Evolutionary conservation across 176 grass and related monocot genomes (phyloP), one percentile per base, ranked within the genome.

Genomic region (Microstegium vimineum): DNA sequence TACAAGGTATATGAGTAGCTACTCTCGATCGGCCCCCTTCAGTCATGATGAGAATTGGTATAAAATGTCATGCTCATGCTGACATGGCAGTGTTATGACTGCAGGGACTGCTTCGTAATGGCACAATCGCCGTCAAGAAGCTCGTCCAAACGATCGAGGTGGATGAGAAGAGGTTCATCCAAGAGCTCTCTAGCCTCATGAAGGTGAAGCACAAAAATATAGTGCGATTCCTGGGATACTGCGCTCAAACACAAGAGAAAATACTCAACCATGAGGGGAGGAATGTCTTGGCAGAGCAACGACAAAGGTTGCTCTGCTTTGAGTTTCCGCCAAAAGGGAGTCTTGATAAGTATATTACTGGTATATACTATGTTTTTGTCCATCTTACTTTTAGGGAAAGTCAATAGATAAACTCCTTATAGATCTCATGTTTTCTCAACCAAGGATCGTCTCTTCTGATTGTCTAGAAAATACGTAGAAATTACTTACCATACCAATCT

Each of bases 161-260:
- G 26, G 22, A 71, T 8, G 69, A 71, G 37, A 14, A 43, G 5
- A 15, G 12, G 16, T 71, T 71, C 23, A 6, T 0, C 41, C 1
- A 33, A 49, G 76, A 79, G 41, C 26, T 49, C n/a, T 2, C 6
- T 0, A 47, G 76, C 22, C 76, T 79, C 2, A 34, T 25, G 20
- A 79, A 66, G 28, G 62, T 4, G 8, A 62, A 38, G 0, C 76
- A 79, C 76, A 79, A 66, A 8, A 79, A 79, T 23, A 49, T 66
- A 79, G 76, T 79, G 2, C 41, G 41, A 3, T 79, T 79, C 7
- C 27, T 79, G 0, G 76, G 62, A 51, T 66, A 78, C 22, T 79
- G 27, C 33, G 20, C 28, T 49, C 57, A 79, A 1, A 25, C 62
- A 5, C 41, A 79, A 9, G 40, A 15, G 3, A 16, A 32, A 25